Percentiles rank a stretch among this genome's conserved stretches.
Conservation (phyloP, 2,329 filamentous ascomycete genomes). For the Tolypocladium tundrense region DNA sequence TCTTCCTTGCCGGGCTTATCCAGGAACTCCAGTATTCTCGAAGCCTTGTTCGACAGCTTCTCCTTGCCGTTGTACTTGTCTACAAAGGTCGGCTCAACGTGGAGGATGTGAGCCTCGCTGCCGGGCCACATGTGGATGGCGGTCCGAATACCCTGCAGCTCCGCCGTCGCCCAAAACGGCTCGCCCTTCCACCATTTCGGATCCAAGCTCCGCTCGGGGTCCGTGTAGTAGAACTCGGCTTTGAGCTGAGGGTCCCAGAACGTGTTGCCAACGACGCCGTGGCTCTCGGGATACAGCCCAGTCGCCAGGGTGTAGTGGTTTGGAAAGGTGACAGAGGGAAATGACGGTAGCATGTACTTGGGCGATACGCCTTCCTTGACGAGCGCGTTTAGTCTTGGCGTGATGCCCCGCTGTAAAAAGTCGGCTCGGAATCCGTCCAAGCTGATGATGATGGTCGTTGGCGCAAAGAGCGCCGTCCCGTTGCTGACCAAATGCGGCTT, state of each 20-base stretch:
- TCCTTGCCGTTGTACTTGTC: conserved; percentile 81
- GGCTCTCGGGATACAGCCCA: conserved; percentile 82
- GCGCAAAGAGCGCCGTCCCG: conserved; percentile 78
- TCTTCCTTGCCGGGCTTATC: conserved; percentile 69
- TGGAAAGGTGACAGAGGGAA: conserved; percentile 93
- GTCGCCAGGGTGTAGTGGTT: conserved; percentile 93
- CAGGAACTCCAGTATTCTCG: conserved; percentile 69
- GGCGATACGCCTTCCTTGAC: conserved; percentile 79
- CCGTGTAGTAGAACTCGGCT: conserved; percentile 81
- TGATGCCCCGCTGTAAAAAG: conserved; percentile 74
- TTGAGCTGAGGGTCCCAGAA: conserved; percentile 79
- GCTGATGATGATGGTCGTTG: conserved; percentile 88
- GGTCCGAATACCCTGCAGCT: conserved; percentile 64
- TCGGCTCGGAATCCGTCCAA: conserved; percentile 94
- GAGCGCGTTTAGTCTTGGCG: conserved; percentile 70
- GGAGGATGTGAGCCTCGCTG: conserved; percentile 74
- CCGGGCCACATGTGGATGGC: conserved; percentile 99
- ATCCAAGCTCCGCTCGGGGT: conserved; percentile 64
- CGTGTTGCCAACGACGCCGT: conserved; percentile 86
- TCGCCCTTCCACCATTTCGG: conserved; percentile 93
- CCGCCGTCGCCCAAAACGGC: conserved; percentile 88
- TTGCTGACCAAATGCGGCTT: conserved; percentile 49
- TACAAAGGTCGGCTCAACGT: conserved; percentile 66
- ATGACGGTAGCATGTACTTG: conserved; percentile 85
- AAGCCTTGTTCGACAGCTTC: conserved; percentile 62